These are phyloP conservation scores for Tuber indicum DNA, from an alignment of 495 filamentous ascomycete species.

Conservation along the genomic window DNA sequence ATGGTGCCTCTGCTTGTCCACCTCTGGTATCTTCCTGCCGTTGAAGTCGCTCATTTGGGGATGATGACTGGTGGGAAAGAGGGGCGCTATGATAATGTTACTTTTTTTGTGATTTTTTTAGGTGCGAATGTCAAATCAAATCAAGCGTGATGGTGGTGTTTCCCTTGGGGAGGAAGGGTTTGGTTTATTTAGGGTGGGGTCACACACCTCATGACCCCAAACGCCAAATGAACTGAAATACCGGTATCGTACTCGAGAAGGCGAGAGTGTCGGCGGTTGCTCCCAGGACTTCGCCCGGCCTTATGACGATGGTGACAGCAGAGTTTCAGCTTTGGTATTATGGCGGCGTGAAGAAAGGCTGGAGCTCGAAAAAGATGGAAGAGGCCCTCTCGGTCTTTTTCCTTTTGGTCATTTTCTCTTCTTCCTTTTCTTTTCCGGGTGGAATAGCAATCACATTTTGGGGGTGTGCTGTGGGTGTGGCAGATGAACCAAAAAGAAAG, in stretches of 20 bases:
- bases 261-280: background rate
- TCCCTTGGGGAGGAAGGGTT: background rate
- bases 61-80: background rate
- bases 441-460: background rate
- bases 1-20: background rate
- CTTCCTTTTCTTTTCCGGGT: background rate
- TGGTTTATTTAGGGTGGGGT: background rate
- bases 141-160: background rate
- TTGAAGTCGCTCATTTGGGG: background rate
- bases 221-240: background rate
- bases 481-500: background rate
- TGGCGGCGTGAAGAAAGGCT: background rate
- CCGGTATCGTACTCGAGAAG: too few species aligned
- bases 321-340: background rate
- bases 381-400: background rate
- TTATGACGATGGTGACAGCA: background rate
- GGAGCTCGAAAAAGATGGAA: background rate
- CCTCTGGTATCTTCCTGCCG: background rate
- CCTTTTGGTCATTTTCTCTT: background rate
- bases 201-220: conserved; percentile 1
- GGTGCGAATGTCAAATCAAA: background rate
- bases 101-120: background rate
- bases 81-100: background rate
- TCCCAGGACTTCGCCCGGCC: background rate
- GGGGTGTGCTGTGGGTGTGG: background rate